Evolutionary conservation across 306 rosid species (phyloP), one percentile per base, ranked within the genome.

Genomic region (Cucumis cinereus): DNA sequence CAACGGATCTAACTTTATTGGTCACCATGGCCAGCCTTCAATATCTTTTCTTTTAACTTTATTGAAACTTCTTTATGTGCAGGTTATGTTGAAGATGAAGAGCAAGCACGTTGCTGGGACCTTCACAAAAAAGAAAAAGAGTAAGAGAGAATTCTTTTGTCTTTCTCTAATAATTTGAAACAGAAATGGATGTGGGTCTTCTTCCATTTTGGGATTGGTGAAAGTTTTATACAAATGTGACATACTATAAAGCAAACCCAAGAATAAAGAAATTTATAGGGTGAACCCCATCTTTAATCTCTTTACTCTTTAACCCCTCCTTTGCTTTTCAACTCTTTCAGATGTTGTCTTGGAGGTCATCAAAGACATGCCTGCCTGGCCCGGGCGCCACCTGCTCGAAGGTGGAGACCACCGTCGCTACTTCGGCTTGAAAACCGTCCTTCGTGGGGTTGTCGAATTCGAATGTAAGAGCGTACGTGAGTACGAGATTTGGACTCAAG

Each of bases 121-220:
- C 98, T 80, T 95, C 84, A 92, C 97, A 24, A 95, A 95, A 89
- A 95, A 95, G 99, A 95, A 95, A 90, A 95, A 95, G 98, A 95
- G 99, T 95, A 81, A 88, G 99, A 78, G 41, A 81, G 50, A 81
- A 82, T 77, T 69, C 85, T 87, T 85, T 90, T 94, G 93, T 94
- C 93, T 90, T 84, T 89, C 88, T 82, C 89, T 85, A 68, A 73
- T 88, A 78, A 85, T 85, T 84, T 54, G 81, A 80, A 80, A 72
- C 90, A 82, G 89, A 91, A 86, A 82, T 82, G 89, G 90, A 88
- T 90, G 93, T 93, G 93, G 97, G 97, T 62, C 90, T 81, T 79
- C 73, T 89, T 87, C 81, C 49, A 59, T 85, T 80, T 90, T 70
- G 99, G 99, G 97, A 92, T 92, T 92, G 85, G 88, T 80, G 88